Percentiles rank a stretch among this genome's conserved stretches.
phyloP scores from a whole-genome alignment of 305 asterid species.

The Andrographis paniculata region DNA sequence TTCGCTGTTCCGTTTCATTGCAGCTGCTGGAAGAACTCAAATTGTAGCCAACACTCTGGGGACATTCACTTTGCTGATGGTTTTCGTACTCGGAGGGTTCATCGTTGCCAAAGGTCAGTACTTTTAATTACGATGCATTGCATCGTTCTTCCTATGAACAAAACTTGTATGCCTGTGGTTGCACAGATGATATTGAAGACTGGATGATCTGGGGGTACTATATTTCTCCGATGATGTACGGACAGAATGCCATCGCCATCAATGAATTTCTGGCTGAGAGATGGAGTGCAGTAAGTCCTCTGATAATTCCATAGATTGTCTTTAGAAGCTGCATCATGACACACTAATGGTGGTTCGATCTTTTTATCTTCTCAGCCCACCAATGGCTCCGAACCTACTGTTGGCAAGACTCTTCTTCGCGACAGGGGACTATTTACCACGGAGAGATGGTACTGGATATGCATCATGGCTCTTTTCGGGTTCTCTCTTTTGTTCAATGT shows the following conservation, averaged over 20 bases:
- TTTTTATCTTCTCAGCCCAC: constrained; percentile 40
- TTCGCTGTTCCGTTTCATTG: constrained; percentile 68
- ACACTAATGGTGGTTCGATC: constrained; percentile 3
- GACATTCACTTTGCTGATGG: constrained; percentile 49
- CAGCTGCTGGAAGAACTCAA: constrained; percentile 60
- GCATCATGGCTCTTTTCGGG: constrained; percentile 52
- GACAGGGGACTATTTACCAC: constrained; percentile 54
- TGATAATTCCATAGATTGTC: not conserved
- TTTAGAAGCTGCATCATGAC: constrained; percentile 9
- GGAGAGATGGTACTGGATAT: constrained; percentile 59
- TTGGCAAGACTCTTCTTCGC: constrained; percentile 61
- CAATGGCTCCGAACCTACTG: constrained; percentile 40
- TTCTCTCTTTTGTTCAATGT: constrained; percentile 62
- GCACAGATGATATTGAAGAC: constrained; percentile 47
- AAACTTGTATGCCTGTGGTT: not conserved
- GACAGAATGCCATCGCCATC: constrained; percentile 73
- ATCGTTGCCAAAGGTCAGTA: constrained; percentile 50
- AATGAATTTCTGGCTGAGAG: constrained; percentile 65
- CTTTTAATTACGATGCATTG: not conserved
- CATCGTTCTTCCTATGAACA: too few relatives aligned
- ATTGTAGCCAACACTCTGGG: constrained; percentile 68
- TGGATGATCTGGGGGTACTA: constrained; percentile 92
- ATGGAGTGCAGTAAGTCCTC: constrained; percentile 57
- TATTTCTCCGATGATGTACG: constrained; percentile 84
- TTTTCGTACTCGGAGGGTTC: constrained; percentile 72